Base-by-base conservation (phyloP, 2,329 filamentous ascomycete genomes). In the Cercospora zeina region DNA sequence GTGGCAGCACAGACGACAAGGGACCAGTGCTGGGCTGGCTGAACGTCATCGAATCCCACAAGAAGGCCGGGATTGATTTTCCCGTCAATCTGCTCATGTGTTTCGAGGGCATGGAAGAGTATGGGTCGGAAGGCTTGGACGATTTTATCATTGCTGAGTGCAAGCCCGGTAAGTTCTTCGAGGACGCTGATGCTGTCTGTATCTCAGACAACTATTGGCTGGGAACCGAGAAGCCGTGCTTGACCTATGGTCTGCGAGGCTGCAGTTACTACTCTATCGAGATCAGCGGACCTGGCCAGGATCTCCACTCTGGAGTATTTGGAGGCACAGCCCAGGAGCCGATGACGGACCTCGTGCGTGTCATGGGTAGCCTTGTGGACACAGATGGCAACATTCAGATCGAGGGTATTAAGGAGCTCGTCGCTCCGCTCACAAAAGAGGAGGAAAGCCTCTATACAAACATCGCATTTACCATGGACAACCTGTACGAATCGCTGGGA, bases 181-280 rank as follows among this genome's bases (percentile, higher is more conserved):
- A 91, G 73, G 93, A 97, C 72, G 87, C 92, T 36, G 95, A 99
- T 69, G 95, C 93, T 5, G 91, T 97, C 64, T 99, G 95, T 81
- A 99, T 99, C 75, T 96, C 91, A 53, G 95, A 99, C 79, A 99
- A 99, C 85, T 99, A 99, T 87, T 99, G 95, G 95, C 87, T 99
- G 42, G 95, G 95, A 62, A 97, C 95, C 5, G 92, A 97, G 84
- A 97, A 97, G 84, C 95, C 95, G 11, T 99, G 95, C 78, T 80
- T 99, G 73, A 99, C 95, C 9, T 99, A 99, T 77, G 95, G 95
- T 70, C 89, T 99, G 66, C 90, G 95, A 69, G 95, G 95, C 58
- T 96, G 91, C 87, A 97, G 96, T 82, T 99, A 99, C 85, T 99
- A 97, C 82, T 90, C 89, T 57, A 79, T 99, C 69, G 90, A 95